A percentile compares a stretch with the other conserved stretches of the same genome.
These are phyloP conservation scores for Tulasnella sp. DNA, from an alignment of 768 basidiomycete species.

Conservation along the genomic window DNA sequence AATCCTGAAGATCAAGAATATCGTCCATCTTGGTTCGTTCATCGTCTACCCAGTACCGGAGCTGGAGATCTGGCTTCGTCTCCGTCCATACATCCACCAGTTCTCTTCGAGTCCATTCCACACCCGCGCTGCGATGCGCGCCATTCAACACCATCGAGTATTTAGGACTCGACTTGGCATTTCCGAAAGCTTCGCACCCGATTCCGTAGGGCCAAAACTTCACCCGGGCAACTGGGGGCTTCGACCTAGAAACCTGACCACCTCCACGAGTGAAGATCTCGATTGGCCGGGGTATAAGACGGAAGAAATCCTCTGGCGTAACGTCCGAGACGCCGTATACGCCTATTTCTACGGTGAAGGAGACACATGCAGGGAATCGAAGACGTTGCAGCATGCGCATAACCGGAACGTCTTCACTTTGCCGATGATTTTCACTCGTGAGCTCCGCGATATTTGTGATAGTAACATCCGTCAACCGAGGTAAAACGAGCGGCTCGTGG, in stretches of 20 bases:
- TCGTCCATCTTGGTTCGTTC: not conserved
- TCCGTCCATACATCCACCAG: not conserved
- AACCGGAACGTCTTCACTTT: not conserved
- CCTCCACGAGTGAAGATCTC: not conserved
- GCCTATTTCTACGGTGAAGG: not conserved
- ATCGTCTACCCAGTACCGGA: not conserved
- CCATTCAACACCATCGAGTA: not conserved
- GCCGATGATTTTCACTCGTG: not conserved
- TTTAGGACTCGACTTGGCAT: not conserved
- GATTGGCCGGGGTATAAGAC: not conserved
- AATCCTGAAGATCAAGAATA: not conserved
- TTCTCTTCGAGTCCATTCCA: not conserved
- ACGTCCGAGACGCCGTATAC: not conserved
- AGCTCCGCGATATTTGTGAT: not conserved
- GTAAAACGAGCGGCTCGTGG: not conserved
- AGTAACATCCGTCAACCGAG: not conserved
- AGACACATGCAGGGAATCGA: not conserved
- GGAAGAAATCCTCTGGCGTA: not conserved
- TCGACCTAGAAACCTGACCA: not conserved
- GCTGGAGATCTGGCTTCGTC: not conserved
- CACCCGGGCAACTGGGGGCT: not conserved
- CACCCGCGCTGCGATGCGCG: not conserved
- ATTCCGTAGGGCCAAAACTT: not conserved
- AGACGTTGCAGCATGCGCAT: not conserved
- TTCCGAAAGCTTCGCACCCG: not conserved